Conservation (phyloP, 176 grass and related monocot species). For the Juncus effusus region DNA sequence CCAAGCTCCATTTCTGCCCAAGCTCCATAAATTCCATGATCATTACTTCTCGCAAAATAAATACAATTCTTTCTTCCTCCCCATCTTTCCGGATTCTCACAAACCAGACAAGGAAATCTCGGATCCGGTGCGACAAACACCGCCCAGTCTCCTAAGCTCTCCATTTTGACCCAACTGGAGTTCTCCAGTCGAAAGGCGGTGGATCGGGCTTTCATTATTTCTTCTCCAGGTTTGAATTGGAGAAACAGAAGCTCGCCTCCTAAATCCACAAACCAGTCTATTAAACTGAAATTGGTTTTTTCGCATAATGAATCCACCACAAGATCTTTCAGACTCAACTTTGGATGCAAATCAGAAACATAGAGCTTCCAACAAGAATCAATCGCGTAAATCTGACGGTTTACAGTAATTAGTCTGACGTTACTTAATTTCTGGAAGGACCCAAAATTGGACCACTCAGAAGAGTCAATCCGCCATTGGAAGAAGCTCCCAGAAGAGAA, state of each 20-base stretch:
- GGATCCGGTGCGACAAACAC: not conserved
- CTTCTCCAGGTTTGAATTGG: not conserved
- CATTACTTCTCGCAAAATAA: constrained; percentile 6
- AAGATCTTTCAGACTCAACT: constrained; percentile 15
- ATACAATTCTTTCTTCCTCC: constrained; percentile 23
- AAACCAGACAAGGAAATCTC: not conserved
- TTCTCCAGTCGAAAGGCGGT: constrained; percentile 2
- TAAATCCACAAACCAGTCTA: constrained; percentile 11
- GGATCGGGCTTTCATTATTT: not conserved
- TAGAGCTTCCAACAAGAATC: not conserved
- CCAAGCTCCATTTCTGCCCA: constrained; percentile 5
- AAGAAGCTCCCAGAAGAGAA: not conserved
- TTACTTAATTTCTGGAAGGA: not conserved
- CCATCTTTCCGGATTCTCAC: constrained; percentile 21
- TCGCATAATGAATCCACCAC: not conserved
- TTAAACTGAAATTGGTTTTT: not conserved
- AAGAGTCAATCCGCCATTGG: constrained; percentile 2
- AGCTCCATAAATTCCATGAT: not conserved
- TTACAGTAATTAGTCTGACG: not conserved
- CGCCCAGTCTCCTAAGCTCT: constrained; percentile 8
- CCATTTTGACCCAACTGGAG: constrained; percentile 14
- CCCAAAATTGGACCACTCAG: constrained; percentile 1
- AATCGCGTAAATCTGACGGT: not conserved
- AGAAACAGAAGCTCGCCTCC: constrained; percentile 15
- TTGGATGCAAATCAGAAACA: constrained; percentile 13